Evolutionary conservation across 2,329 filamentous ascomycete genomes (phyloP).

Genomic region (Microascus cirrosus): DNA sequence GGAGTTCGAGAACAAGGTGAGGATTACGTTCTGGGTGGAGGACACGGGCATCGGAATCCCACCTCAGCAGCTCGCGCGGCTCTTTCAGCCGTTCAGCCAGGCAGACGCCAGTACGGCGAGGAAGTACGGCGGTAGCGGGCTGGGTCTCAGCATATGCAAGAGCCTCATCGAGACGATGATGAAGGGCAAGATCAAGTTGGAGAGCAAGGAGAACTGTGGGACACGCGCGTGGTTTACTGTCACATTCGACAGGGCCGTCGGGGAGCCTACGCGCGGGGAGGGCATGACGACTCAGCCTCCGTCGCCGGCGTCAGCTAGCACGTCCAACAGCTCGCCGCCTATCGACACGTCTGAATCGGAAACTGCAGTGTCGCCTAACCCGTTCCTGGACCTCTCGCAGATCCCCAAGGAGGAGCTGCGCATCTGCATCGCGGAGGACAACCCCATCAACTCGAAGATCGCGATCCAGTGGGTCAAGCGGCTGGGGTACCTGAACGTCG

Average conservation of each 20-base stretch:
- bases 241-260: conserved; percentile 70
- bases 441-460: conserved; percentile 88
- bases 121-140: conserved; percentile 83
- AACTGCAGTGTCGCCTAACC: conserved; percentile 25
- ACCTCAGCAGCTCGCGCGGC: conserved; percentile 66
- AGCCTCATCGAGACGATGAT: conserved; percentile 88
- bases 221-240: conserved; percentile 71
- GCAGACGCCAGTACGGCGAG: conserved; percentile 83
- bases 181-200: conserved; percentile 72
- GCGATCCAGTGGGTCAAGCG: conserved; percentile 83
- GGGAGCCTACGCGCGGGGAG: conserved; percentile 47
- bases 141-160: conserved; percentile 90
- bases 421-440: conserved; percentile 91
- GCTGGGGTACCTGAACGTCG: conserved; percentile 69
- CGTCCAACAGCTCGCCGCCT: conserved; percentile 8
- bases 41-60: conserved; percentile 91
- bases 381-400: conserved; percentile 55
- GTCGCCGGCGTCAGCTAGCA: conserved; percentile 18
- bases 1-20: conserved; percentile 59
- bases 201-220: conserved; percentile 61
- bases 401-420: conserved; percentile 69
- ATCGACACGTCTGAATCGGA: conserved; percentile 20
- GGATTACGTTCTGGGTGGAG: conserved; percentile 72
- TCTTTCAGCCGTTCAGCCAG: conserved; percentile 89
- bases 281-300: conserved; percentile 27